Conservation (phyloP, 2,329 filamentous ascomycete species). For the Trichophyton equinum region DNA sequence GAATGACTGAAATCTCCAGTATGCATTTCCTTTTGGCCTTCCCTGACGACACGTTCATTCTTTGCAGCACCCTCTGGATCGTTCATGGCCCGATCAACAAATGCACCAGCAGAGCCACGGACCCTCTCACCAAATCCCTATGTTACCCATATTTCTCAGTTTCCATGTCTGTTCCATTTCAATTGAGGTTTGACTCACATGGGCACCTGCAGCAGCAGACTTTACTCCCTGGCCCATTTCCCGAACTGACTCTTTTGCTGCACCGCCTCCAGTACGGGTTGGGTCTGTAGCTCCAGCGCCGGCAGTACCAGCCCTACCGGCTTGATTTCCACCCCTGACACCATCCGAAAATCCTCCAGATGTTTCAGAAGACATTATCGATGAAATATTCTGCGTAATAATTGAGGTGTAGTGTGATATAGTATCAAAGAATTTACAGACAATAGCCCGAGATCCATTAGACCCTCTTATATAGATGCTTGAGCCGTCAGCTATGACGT, state of each 20-base stretch:
- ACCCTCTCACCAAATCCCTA: slow-evolving; percentile 32
- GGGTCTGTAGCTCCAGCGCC: background rate
- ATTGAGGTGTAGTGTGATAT: background rate
- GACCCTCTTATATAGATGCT: background rate
- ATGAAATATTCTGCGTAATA: background rate
- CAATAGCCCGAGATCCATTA: too few relatives aligned
- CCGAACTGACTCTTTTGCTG: background rate
- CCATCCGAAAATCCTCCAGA: background rate
- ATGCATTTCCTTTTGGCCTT: slow-evolving; percentile 25
- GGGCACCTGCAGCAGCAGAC: slow-evolving; percentile 22
- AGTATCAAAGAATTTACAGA: too few relatives aligned
- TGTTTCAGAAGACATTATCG: background rate
- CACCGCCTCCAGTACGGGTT: background rate
- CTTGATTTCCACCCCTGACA: background rate
- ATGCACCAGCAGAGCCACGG: slow-evolving; percentile 27
- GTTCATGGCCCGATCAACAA: slow-evolving; percentile 29
- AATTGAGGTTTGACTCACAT: slow-evolving; percentile 20
- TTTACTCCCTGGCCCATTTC: slow-evolving; percentile 19
- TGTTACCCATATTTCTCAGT: background rate
- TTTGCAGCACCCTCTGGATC: slow-evolving; percentile 24
- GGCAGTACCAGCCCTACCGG: background rate
- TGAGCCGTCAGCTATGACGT: background rate
- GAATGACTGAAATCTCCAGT: slow-evolving; percentile 24
- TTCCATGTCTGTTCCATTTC: background rate
- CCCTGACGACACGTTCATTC: slow-evolving; percentile 26